Evolutionary conservation across 106 monocot genomes (phyloP).

Genomic region (Apostasia shenzhenica): DNA sequence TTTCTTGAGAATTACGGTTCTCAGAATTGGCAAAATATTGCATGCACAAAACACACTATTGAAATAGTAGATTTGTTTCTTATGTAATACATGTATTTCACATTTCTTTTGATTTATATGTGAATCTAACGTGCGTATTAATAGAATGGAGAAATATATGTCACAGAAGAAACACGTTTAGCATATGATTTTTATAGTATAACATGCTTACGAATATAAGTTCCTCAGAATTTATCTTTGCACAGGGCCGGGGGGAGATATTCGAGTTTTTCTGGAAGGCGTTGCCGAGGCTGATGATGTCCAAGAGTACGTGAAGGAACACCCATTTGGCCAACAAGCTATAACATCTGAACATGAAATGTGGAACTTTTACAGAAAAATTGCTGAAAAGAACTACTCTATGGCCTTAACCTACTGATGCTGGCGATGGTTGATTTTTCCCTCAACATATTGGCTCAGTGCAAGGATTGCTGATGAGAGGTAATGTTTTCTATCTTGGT

Average conservation of each 20-base stretch:
- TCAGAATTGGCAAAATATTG: background rate
- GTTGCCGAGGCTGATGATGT: slow-evolving; percentile 56
- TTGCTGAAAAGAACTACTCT: slow-evolving; percentile 26
- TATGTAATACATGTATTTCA: too few species aligned
- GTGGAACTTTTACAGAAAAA: slow-evolving; percentile 58
- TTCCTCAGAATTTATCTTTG: background rate
- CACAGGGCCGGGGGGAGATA: slow-evolving; percentile 65
- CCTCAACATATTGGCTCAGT: background rate
- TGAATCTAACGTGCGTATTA: too few species aligned
- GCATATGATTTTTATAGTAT: too few species aligned
- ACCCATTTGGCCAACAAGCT: slow-evolving; percentile 68
- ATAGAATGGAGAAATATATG: too few species aligned
- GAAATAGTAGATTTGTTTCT: too few species aligned
- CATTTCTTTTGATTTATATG: too few species aligned
- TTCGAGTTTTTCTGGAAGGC: slow-evolving; percentile 63
- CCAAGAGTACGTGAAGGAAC: slow-evolving; percentile 43
- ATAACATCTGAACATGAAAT: slow-evolving; percentile 35
- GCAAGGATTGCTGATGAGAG: too few species aligned
- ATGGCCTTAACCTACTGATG: slow-evolving; percentile 1
- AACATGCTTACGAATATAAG: too few species aligned
- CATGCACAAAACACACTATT: too few species aligned
- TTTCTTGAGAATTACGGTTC: background rate
- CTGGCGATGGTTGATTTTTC: background rate
- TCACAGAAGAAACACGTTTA: too few species aligned
- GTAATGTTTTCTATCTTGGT: too few species aligned